Evolutionary conservation across 352 stramenopile species (phyloP), one percentile per base, ranked within the genome.

Genomic region (Peronospora tabacina): DNA sequence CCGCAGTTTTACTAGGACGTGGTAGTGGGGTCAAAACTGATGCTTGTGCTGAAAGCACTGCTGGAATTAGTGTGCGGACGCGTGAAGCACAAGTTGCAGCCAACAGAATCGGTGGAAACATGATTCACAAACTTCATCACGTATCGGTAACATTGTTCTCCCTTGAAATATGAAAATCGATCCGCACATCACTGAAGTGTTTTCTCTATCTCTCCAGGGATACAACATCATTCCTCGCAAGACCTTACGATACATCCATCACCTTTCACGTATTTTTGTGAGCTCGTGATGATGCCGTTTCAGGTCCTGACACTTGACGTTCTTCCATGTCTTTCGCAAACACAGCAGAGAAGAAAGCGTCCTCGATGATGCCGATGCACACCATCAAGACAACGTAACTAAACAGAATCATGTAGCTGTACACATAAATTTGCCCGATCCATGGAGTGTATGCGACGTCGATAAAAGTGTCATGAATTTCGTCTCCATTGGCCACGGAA

Each of bases 351-450:
- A 94, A 95, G 60, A 92, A 95, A 15, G 82, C 75, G 54, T 95
- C 80, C 58, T 95, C 84, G 40, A 93, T 89, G 43, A 95, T 88
- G 13, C 77, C 78, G 54, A 95, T 93, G 63, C 82, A 92, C 9
- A 94, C 82, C 75, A 93, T 94, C 20, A 94, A 63, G 44, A 94
- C 82, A 10, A 90, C 78, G 63, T 94, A 94, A 52, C 84, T 93
- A 58, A 94, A 95, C 7, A 94, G 65, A 20, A 89, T 81, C 45
- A 94, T 75, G 73, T 91, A 94, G 40, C 52, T 75, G 65, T 92
- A 91, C 13, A 93, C 61, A 62, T 94, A 95, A 35, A 94, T 64
- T 64, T 90, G 79, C 5, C 79, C 79, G 36, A 88, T 70, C 68
- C 69, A 85, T 2, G 79, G 79, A 19, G 74, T 84, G 44, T 77